phyloP scores from a whole-genome alignment of 441 rosid species.

The Gossypium gossypioides region DNA sequence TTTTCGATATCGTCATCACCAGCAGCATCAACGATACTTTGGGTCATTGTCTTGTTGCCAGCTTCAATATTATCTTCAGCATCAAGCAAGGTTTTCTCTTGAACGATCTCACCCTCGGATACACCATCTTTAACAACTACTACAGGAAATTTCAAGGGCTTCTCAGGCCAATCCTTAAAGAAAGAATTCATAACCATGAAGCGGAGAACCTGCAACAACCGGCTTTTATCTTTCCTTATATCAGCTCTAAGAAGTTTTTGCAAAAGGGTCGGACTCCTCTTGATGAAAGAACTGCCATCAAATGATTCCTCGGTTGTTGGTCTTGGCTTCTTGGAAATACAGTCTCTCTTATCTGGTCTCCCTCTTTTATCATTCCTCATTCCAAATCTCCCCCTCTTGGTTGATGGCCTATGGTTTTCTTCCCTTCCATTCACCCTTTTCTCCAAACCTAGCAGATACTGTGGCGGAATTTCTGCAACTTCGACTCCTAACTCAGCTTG shows the following conservation, averaged over 20 bases:
- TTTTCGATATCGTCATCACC: background rate
- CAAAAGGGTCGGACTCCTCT: slow-evolving; percentile 53
- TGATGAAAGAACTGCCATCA: slow-evolving; percentile 20
- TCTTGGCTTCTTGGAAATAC: slow-evolving; percentile 22
- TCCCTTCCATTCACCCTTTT: slow-evolving; percentile 29
- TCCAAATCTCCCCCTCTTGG: slow-evolving; percentile 31
- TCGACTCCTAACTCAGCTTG: slow-evolving; percentile 83
- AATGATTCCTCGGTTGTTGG: slow-evolving; percentile 19
- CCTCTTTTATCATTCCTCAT: slow-evolving; percentile 38
- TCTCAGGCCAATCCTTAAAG: slow-evolving; percentile 51
- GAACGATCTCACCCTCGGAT: slow-evolving; percentile 14
- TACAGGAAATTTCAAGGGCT: slow-evolving; percentile 48
- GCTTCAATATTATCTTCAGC: slow-evolving; percentile 17
- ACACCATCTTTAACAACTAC: slow-evolving; percentile 47
- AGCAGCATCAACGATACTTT: slow-evolving; percentile 3
- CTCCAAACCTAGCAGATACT: slow-evolving; percentile 45
- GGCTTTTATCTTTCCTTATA: slow-evolving; percentile 49
- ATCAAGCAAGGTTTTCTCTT: slow-evolving; percentile 15
- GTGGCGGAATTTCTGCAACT: slow-evolving; percentile 81
- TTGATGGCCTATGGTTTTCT: slow-evolving; percentile 20
- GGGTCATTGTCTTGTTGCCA: slow-evolving; percentile 10
- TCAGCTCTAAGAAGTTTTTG: slow-evolving; percentile 72
- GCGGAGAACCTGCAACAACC: slow-evolving; percentile 60
- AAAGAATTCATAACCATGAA: slow-evolving; percentile 64
- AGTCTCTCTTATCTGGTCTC: slow-evolving; percentile 30